These are phyloP conservation scores for Penicillium oxalicum DNA, from an alignment of 2,329 filamentous ascomycete genomes.

Conservation along the genomic window DNA sequence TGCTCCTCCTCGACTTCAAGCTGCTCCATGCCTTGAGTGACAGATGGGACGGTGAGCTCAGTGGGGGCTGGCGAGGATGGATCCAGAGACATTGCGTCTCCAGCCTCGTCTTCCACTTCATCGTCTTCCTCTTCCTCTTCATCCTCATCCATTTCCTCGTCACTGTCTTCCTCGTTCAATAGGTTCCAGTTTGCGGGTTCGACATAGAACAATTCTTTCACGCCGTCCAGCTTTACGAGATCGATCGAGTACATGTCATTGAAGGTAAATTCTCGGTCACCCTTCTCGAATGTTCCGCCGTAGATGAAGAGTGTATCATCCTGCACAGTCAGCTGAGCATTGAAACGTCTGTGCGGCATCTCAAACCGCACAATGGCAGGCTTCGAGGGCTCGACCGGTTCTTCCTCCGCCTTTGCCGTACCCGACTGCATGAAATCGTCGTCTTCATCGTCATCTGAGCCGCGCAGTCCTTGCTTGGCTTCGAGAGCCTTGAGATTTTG, in stretches of 20 bases:
- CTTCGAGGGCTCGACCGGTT: constrained; percentile 46
- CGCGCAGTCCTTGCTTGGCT: constrained; percentile 61
- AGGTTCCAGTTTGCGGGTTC: constrained; percentile 81
- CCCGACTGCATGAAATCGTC: constrained; percentile 33
- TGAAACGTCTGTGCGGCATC: constrained; percentile 85
- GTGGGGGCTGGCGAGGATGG: constrained; percentile 32
- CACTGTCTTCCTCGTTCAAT: constrained; percentile 52
- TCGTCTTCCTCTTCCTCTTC: constrained; percentile 39
- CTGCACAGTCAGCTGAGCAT: constrained; percentile 82
- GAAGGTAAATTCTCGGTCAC: constrained; percentile 90
- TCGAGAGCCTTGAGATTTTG: constrained; percentile 81
- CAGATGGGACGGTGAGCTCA: constrained; percentile 32
- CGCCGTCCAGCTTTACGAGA: constrained; percentile 89
- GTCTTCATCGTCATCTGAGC: constrained; percentile 41
- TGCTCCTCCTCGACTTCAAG: constrained; percentile 36
- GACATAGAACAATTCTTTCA: constrained; percentile 81
- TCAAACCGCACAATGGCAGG: constrained; percentile 67
- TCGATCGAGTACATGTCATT: constrained; percentile 92
- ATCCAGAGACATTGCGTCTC: constrained; percentile 43
- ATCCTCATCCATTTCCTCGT: constrained; percentile 48
- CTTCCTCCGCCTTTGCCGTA: constrained; percentile 51
- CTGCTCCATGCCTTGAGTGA: constrained; percentile 34
- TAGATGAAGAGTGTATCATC: constrained; percentile 91
- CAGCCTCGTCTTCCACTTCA: constrained; percentile 40
- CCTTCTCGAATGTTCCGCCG: constrained; percentile 91